Percentiles rank a stretch among this genome's conserved stretches.
Conservation (phyloP, 2,329 filamentous ascomycete species). For the Acephala macrosclerotiorum region DNA sequence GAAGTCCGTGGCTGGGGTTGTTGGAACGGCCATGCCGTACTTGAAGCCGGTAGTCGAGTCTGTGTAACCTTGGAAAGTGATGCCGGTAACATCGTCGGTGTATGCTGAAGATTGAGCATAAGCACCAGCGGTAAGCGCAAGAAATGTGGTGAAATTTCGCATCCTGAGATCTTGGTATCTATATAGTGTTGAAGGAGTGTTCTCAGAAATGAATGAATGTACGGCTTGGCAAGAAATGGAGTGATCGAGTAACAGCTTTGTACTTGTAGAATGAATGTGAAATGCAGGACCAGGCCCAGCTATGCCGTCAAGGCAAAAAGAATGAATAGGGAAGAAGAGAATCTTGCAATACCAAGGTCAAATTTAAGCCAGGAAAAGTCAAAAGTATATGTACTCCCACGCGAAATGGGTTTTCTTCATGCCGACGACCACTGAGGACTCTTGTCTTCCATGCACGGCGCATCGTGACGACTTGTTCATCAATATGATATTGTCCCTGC, state of each 20-base stretch:
- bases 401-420: not conserved
- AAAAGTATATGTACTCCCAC: slow-evolving; percentile 14
- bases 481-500: slow-evolving; percentile 4
- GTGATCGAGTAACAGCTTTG: not conserved
- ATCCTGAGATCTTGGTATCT: slow-evolving; percentile 4
- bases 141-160: slow-evolving; percentile 9
- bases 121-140: slow-evolving; percentile 23
- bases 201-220: not conserved
- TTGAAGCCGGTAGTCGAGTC: slow-evolving; percentile 49
- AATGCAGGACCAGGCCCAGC: slow-evolving; percentile 23
- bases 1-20: slow-evolving; percentile 57
- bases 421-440: slow-evolving; percentile 3
- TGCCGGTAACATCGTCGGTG: slow-evolving; percentile 54
- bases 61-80: slow-evolving; percentile 51
- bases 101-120: slow-evolving; percentile 41
- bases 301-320: slow-evolving; percentile 23
- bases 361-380: not conserved
- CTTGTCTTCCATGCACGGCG: not conserved
- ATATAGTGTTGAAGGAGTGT: slow-evolving; percentile 7
- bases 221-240: too few relatives aligned
- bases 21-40: slow-evolving; percentile 59
- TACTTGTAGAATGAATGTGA: slow-evolving; percentile 10
- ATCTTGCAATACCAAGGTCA: slow-evolving; percentile 15
- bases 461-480: slow-evolving; percentile 20
- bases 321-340: slow-evolving; percentile 12